Conservation (phyloP, 495 filamentous ascomycete genomes). For the Pyrenula massariospora region DNA sequence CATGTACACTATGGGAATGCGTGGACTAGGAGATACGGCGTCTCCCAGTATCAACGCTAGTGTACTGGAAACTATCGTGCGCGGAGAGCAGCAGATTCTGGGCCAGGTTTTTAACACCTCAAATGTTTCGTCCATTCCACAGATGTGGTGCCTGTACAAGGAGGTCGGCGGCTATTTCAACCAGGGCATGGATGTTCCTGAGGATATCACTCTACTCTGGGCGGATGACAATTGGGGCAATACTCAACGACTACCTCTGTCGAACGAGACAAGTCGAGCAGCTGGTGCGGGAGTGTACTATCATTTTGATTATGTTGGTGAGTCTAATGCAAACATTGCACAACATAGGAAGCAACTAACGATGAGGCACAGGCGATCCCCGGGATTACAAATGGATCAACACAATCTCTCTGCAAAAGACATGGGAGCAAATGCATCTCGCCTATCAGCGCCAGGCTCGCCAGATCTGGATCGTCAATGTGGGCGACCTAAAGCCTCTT, state of each 20-base stretch:
- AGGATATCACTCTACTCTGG: slow-evolving; percentile 64
- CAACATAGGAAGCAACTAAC: slow-evolving; percentile 18
- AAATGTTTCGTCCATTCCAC: slow-evolving; percentile 46
- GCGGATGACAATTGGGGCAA: slow-evolving; percentile 71
- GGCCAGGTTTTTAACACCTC: slow-evolving; percentile 37
- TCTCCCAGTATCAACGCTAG: slow-evolving; percentile 43
- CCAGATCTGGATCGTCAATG: slow-evolving; percentile 66
- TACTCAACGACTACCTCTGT: slow-evolving; percentile 50
- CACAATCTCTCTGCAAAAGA: slow-evolving; percentile 9
- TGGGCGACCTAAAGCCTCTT: slow-evolving; percentile 61
- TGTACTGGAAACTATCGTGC: slow-evolving; percentile 47
- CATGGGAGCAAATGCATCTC: slow-evolving; percentile 15
- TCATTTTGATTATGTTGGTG: slow-evolving; percentile 50
- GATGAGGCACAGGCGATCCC: slow-evolving; percentile 20
- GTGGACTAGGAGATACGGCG: slow-evolving; percentile 55
- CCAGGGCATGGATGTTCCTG: slow-evolving; percentile 52
- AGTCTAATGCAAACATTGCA: too few relatives aligned
- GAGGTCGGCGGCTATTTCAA: slow-evolving; percentile 60
- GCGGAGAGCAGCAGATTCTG: slow-evolving; percentile 45
- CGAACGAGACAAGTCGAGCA: slow-evolving; percentile 43
- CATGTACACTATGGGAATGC: slow-evolving; percentile 63
- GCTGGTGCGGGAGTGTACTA: slow-evolving; percentile 70
- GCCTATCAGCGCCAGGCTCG: slow-evolving; percentile 50
- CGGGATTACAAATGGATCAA: slow-evolving; percentile 1
- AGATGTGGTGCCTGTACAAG: slow-evolving; percentile 64